These are phyloP conservation scores for Triadica sebifera DNA, from an alignment of 345 rosid genomes.

Conservation along the genomic window DNA sequence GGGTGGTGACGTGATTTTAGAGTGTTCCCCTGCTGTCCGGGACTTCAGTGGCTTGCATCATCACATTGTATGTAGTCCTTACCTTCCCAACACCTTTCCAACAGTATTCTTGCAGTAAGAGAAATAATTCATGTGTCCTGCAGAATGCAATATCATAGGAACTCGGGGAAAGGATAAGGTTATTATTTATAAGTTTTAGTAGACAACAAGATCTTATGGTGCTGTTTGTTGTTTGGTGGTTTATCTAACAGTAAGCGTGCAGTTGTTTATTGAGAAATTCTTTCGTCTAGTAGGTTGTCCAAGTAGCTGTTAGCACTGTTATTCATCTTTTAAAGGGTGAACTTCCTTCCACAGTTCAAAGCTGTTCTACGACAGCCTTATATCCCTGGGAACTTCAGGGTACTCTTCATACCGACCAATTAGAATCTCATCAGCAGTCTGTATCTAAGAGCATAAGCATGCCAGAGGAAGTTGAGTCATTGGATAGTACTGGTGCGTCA, in stretches of 20 bases:
- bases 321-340: constrained; percentile 82
- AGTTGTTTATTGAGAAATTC: not conserved
- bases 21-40: constrained; percentile 82
- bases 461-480: constrained; percentile 27
- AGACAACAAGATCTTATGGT: constrained; percentile 14
- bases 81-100: not conserved
- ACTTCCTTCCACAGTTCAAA: constrained; percentile 47
- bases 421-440: constrained; percentile 24
- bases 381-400: constrained; percentile 99
- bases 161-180: constrained; percentile 90
- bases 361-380: constrained; percentile 36
- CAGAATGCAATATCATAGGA: constrained; percentile 85
- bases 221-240: constrained; percentile 12
- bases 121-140: constrained; percentile 10
- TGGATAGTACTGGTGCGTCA: not conserved
- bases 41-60: constrained; percentile 84
- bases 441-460: constrained; percentile 14
- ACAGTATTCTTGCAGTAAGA: not conserved
- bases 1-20: constrained; percentile 91
- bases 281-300: constrained; percentile 50
- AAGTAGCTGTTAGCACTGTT: constrained; percentile 84
- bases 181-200: not conserved
- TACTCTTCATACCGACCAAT: constrained; percentile 41
- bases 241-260: no score
- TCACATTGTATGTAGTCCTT: constrained; percentile 61